Conservation (phyloP, 345 rosid species). For the Physaria fendleri region DNA sequence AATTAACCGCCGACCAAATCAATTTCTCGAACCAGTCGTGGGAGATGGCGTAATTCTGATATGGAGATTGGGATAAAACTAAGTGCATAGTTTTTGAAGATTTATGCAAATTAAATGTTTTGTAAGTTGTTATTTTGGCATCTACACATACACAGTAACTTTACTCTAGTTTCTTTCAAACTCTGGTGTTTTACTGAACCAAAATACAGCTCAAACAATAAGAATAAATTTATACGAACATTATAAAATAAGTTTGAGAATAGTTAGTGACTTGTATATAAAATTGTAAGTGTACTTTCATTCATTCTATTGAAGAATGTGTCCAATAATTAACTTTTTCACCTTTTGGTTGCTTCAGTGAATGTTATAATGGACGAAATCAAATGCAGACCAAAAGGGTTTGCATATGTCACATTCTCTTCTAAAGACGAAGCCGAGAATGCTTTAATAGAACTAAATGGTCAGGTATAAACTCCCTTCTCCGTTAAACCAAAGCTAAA, state of each 20-base stretch:
- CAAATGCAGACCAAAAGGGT: conserved; percentile 45
- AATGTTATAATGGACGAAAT: conserved; percentile 37
- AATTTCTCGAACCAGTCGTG: too few relatives aligned
- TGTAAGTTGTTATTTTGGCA: too few relatives aligned
- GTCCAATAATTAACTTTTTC: not conserved
- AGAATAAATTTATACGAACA: too few relatives aligned
- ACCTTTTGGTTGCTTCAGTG: conserved; percentile 29
- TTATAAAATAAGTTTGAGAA: not conserved
- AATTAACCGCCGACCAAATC: too few relatives aligned
- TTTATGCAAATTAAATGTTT: too few relatives aligned
- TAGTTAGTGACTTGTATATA: not conserved
- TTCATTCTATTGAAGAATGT: not conserved
- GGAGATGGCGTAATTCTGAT: too few relatives aligned
- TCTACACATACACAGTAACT: too few relatives aligned
- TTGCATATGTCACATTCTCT: conserved; percentile 50
- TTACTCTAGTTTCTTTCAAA: too few relatives aligned
- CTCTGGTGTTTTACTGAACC: too few relatives aligned
- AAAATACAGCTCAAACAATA: too few relatives aligned
- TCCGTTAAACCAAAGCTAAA: conserved; percentile 54
- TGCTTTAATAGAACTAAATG: conserved; percentile 52
- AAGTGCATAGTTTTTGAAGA: too few relatives aligned
- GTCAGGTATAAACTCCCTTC: conserved; percentile 35
- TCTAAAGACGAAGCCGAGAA: conserved; percentile 37
- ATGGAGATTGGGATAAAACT: too few relatives aligned
- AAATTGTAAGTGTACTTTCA: not conserved